A percentile compares a stretch with the other conserved stretches of the same genome.
phyloP scores from a whole-genome alignment of 306 rosid species.

The Sechiopsis laciniata region DNA sequence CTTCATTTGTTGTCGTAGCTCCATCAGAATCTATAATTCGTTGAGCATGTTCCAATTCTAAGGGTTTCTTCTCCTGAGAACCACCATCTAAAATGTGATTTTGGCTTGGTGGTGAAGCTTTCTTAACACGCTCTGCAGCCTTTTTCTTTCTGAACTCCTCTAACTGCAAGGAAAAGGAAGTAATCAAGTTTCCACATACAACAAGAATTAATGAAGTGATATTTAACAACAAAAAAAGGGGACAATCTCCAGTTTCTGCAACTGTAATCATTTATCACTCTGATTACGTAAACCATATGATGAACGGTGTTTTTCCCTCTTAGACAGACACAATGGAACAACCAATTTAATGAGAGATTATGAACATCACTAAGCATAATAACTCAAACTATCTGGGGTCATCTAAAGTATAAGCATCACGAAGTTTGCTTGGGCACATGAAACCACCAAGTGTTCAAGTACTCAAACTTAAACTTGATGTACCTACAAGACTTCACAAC shows the following conservation, averaged over 20 bases:
- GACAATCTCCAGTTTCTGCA: background rate
- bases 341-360: conserved; percentile 7
- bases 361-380: background rate
- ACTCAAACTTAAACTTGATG: background rate
- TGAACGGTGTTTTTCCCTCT: background rate
- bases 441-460: background rate
- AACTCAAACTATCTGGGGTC: background rate
- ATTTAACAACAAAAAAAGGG: background rate
- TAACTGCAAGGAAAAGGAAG: conserved; percentile 45
- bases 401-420: conserved; percentile 9
- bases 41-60: conserved; percentile 47
- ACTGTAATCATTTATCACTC: background rate
- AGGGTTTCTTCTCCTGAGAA: conserved; percentile 45
- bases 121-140: conserved; percentile 77
- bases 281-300: background rate
- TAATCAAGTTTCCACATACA: background rate
- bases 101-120: conserved; percentile 42
- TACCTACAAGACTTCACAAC: background rate
- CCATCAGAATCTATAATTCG: conserved; percentile 48
- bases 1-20: conserved; percentile 62
- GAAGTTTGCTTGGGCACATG: background rate
- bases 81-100: conserved; percentile 38
- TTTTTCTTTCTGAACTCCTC: conserved; percentile 95
- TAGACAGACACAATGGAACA: background rate
- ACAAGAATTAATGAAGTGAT: background rate